These are phyloP conservation scores for Asterochloris erici DNA, from an alignment of 139 green algal species.

Conservation along the genomic window DNA sequence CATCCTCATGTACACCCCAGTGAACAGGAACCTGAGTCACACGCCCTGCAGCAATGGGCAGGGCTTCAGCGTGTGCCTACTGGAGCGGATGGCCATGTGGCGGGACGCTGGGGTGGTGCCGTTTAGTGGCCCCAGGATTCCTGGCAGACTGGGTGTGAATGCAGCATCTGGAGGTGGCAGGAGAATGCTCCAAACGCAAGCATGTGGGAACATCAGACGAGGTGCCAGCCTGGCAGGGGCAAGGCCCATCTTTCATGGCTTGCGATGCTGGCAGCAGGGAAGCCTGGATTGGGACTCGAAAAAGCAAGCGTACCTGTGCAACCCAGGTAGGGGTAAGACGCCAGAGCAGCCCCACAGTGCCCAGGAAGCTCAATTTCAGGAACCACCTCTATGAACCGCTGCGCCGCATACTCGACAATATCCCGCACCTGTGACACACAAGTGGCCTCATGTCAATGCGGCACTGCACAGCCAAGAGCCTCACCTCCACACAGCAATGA, in stretches of 20 bases:
- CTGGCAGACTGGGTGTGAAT: too few species aligned
- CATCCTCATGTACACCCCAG: constrained; percentile 62
- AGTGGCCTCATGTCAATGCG: not conserved
- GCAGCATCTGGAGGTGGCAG: too few species aligned
- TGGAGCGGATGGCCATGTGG: not conserved
- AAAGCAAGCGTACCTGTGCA: not conserved
- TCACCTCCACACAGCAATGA: not conserved
- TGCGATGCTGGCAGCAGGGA: too few species aligned
- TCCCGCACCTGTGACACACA: constrained; percentile 32
- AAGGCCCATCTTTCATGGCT: too few species aligned
- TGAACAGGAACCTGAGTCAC: constrained; percentile 44
- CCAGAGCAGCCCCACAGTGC: constrained; percentile 57
- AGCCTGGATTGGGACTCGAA: too few species aligned
- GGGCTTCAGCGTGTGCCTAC: not conserved
- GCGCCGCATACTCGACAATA: constrained; percentile 51
- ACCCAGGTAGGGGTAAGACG: constrained; percentile 54
- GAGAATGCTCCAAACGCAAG: too few species aligned
- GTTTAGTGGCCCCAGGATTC: not conserved
- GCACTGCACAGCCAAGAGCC: not conserved
- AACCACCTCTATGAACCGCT: constrained; percentile 49
- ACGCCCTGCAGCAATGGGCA: constrained; percentile 27
- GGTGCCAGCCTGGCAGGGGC: too few species aligned
- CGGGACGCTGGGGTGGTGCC: not conserved
- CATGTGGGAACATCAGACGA: too few species aligned
- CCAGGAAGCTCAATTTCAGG: constrained; percentile 70